phyloP scores from a whole-genome alignment of 345 rosid genomes.

The Populus ilicifolia region DNA sequence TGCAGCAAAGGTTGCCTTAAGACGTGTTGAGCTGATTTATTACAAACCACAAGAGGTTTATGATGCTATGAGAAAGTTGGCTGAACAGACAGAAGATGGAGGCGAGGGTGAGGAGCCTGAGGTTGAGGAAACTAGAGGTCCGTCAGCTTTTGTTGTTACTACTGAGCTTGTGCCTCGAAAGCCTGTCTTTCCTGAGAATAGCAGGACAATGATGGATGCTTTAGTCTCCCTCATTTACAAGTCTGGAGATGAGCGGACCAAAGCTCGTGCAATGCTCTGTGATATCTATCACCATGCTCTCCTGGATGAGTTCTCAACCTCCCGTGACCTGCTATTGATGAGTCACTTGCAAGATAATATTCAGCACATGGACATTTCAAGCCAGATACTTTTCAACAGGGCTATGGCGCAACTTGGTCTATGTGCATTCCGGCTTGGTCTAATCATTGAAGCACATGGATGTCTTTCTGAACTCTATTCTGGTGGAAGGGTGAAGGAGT shows the following conservation, averaged over 20 bases:
- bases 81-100: conserved; percentile 54
- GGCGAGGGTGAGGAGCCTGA: conserved; percentile 43
- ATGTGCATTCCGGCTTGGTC: conserved; percentile 81
- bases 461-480: conserved; percentile 89
- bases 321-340: conserved; percentile 85
- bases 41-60: conserved; percentile 94
- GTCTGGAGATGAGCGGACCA: conserved; percentile 91
- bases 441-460: conserved; percentile 71
- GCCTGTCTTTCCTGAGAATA: conserved; percentile 78
- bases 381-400: conserved; percentile 91
- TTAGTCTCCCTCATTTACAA: conserved; percentile 84
- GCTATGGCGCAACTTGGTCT: conserved; percentile 97
- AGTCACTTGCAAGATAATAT: conserved; percentile 90
- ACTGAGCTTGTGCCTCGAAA: conserved; percentile 84
- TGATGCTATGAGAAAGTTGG: conserved; percentile 93
- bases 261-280: conserved; percentile 96
- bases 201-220: conserved; percentile 84
- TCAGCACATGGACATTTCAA: conserved; percentile 85
- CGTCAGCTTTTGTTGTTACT: conserved; percentile 63
- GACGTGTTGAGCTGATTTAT: conserved; percentile 75
- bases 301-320: conserved; percentile 60
- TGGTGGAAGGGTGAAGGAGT: conserved; percentile 87
- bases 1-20: conserved; percentile 79
- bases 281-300: conserved; percentile 94
- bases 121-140: conserved; percentile 59